Evolutionary conservation across 805 yeast genomes (phyloP).

Genomic region (Clavispora asparagi): DNA sequence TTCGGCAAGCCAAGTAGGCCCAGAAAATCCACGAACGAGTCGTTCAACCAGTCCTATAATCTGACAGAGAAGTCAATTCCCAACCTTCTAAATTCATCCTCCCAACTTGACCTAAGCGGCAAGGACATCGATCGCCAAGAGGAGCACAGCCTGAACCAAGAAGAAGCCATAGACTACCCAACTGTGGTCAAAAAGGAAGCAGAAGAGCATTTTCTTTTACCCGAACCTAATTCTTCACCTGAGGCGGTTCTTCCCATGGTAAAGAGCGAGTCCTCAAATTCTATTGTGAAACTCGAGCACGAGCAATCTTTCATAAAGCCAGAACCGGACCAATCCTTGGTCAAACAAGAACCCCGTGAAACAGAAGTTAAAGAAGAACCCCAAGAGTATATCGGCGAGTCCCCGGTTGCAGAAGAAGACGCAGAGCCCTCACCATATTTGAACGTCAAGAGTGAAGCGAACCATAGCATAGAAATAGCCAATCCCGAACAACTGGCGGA

Average conservation of each 20-base stretch:
- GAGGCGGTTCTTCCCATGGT: not conserved
- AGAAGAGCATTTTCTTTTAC: not conserved
- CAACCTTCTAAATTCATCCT: slow-evolving; percentile 28
- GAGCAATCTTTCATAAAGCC: slow-evolving; percentile 1
- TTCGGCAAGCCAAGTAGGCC: not conserved
- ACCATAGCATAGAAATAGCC: not conserved
- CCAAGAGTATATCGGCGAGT: not conserved
- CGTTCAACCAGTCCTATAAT: slow-evolving; percentile 31
- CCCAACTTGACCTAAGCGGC: slow-evolving; percentile 6
- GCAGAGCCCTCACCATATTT: not conserved
- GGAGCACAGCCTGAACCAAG: not conserved
- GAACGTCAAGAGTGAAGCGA: not conserved
- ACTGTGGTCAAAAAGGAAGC: too few relatives aligned
- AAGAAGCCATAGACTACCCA: not conserved
- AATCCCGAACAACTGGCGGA: not conserved
- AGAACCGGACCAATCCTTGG: slow-evolving; percentile 1
- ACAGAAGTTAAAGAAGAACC: not conserved
- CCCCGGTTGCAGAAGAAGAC: not conserved
- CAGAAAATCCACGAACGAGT: slow-evolving; percentile 6
- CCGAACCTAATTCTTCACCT: not conserved
- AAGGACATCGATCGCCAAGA: not conserved
- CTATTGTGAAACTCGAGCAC: slow-evolving; percentile 2
- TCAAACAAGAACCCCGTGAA: slow-evolving; percentile 1
- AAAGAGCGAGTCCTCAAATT: not conserved
- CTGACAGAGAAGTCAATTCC: slow-evolving; percentile 38